These are phyloP conservation scores for Pyrus communis DNA, from an alignment of 306 rosid species.

Conservation along the genomic window DNA sequence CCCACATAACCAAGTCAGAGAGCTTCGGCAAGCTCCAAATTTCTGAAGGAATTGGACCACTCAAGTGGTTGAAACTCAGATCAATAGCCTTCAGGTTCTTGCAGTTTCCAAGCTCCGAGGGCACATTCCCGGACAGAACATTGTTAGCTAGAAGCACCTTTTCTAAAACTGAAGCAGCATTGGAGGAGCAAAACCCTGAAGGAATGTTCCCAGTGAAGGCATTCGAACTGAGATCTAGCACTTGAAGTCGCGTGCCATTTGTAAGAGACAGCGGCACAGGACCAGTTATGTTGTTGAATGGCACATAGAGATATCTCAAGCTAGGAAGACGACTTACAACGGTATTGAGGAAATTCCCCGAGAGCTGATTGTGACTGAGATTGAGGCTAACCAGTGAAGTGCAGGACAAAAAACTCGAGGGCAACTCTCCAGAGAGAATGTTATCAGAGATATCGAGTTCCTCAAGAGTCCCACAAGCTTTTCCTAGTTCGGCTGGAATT, in stretches of 20 bases:
- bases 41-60: conserved; percentile 50
- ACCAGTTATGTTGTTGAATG: conserved; percentile 67
- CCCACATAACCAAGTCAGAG: conserved; percentile 69
- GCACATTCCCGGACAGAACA: conserved; percentile 41
- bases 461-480: conserved; percentile 31
- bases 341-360: conserved; percentile 36
- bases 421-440: conserved; percentile 47
- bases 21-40: conserved; percentile 60
- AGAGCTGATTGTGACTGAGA: conserved; percentile 46
- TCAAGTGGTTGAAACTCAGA: conserved; percentile 59
- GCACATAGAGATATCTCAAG: conserved; percentile 35
- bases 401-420: conserved; percentile 41
- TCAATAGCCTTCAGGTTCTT: conserved; percentile 43
- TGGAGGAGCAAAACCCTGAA: conserved; percentile 32
- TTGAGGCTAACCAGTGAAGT: conserved; percentile 39
- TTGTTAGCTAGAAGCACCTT: conserved; percentile 52
- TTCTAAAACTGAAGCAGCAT: conserved; percentile 25
- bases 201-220: conserved; percentile 44
- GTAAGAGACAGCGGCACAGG: conserved; percentile 42
- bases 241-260: conserved; percentile 39
- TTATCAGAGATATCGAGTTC: conserved; percentile 56
- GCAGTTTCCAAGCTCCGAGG: conserved; percentile 49
- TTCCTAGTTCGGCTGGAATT: conserved; percentile 44
- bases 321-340: conserved; percentile 36
- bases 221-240: conserved; percentile 62